Conservation (phyloP, 768 basidiomycete species). For the Hebeloma cylindrosporum region DNA sequence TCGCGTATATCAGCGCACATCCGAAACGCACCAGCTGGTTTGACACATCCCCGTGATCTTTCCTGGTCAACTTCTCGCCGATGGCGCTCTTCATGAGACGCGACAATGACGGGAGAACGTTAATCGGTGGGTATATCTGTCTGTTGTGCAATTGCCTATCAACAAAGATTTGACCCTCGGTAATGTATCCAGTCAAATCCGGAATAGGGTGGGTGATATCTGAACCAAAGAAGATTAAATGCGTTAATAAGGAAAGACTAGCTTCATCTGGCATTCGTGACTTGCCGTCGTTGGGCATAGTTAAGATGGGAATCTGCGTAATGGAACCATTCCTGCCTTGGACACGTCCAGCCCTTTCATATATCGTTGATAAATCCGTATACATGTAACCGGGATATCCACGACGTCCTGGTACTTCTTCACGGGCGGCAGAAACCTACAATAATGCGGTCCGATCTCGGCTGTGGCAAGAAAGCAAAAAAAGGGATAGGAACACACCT, state of each 20-base stretch:
- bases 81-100: conserved; percentile 99
- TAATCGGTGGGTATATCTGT: conserved; percentile 99
- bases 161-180: conserved; percentile 98
- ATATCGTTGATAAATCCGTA: conserved; percentile 98
- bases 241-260: conserved; percentile 13
- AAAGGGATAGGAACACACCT: conserved; percentile 49
- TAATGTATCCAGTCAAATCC: conserved; percentile 98
- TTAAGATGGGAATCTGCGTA: conserved; percentile 98
- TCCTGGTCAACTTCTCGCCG: conserved; percentile 94
- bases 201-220: conserved; percentile 99
- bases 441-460: conserved; percentile 20
- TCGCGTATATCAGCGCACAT: conserved; percentile 7
- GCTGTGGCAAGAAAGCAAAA: conserved; percentile 13
- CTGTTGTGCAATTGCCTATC: conserved; percentile 96
- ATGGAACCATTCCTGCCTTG: conserved; percentile 98
- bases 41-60: conserved; percentile 98
- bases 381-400: conserved; percentile 99
- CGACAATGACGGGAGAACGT: conserved; percentile 96
- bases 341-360: conserved; percentile 98
- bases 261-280: conserved; percentile 18
- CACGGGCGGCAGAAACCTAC: conserved; percentile 95
- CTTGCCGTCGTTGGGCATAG: conserved; percentile 99
- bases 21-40: conserved; percentile 87
- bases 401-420: conserved; percentile 99
- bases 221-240: conserved; percentile 31